Evolutionary conservation across 2,329 filamentous ascomycete genomes (phyloP), one percentile per base, ranked within the genome.

Genomic region (Leptodontidium sp.): DNA sequence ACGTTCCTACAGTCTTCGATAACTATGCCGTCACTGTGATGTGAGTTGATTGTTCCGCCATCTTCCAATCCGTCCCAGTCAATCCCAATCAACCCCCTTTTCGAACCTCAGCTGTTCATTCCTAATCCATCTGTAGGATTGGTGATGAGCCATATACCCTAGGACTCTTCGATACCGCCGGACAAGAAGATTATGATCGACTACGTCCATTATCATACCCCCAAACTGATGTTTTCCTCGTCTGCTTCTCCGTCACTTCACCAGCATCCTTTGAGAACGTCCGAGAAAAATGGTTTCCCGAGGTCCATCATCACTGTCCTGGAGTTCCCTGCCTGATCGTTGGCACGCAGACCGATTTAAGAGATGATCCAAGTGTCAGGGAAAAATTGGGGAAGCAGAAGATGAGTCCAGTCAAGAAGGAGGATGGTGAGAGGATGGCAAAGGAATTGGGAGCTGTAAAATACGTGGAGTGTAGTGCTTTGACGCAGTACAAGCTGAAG

Each of bases 1-100:
- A 99, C 82, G 96, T 99, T 68, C 96, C 96, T 64, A 99, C 96
- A 38, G 96, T 99, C 73, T 99, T 99, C 82, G 96, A 99, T 83
- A 99, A 99, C 84, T 99, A 99, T 88, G 96, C 96, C 68, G 96
- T 99, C 81, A 99, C 96, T 75, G 96, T 99, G 76, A 99, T 99
- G 96, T 98, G 87, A 90, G 94, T 91, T 61, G 26, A 21, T 15
- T 47, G 49, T 35, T 45, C 12, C 24, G 5, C 11, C n/a, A 24
- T 38, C 21, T 49, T 50, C 24, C 49, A 38, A 32, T 26, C 29
- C 40, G 9, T 32, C 11, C 24, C 53, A 14, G 6, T 14, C n/a
- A 21, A 14, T 6, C 49, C 8, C 15, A 32, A 38, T 38, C 45
- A 52, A 38, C 35, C 32, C 49, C 12, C 52, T 43, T 12, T 14